A percentile compares a stretch with the other conserved stretches of the same genome.
Evolutionary conservation across 2,329 filamentous ascomycete species (phyloP).

Genomic region (Trichoderma sp.): DNA sequence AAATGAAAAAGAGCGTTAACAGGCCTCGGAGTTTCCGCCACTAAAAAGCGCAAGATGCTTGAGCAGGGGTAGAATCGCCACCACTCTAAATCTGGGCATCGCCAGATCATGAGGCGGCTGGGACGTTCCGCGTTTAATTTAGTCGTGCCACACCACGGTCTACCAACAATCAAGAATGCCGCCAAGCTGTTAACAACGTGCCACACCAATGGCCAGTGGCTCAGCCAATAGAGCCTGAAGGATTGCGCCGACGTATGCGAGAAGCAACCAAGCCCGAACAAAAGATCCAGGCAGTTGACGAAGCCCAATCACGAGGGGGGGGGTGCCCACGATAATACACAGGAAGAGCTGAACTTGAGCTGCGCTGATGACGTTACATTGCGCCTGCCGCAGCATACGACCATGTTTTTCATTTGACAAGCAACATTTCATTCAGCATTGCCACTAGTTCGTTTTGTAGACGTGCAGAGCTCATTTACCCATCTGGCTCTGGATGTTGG

Average conservation of each 20-base stretch:
- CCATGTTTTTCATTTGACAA: not conserved
- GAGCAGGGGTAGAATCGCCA: not conserved
- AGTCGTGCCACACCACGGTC: not conserved
- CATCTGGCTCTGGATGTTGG: not conserved
- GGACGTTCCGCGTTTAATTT: not conserved
- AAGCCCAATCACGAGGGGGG: slow-evolving; percentile 2
- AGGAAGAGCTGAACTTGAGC: slow-evolving; percentile 8
- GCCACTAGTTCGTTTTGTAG: not conserved
- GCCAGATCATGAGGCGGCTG: slow-evolving; percentile 15
- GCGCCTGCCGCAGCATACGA: not conserved
- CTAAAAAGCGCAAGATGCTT: not conserved
- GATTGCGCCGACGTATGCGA: slow-evolving; percentile 15
- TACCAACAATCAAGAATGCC: not conserved
- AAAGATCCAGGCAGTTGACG: slow-evolving; percentile 11
- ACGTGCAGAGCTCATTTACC: not conserved
- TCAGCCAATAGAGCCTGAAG: slow-evolving; percentile 13
- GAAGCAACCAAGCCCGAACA: slow-evolving; percentile 5
- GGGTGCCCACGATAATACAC: not conserved
- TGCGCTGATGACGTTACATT: slow-evolving; percentile 11
- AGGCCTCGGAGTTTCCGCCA: not conserved
- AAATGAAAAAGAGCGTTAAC: not conserved
- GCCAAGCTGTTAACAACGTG: not conserved
- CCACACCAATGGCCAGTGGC: not conserved
- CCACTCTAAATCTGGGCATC: not conserved
- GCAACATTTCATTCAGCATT: not conserved